phyloP scores from a whole-genome alignment of 2,329 filamentous ascomycete species.

The Cytospora piceicola region DNA sequence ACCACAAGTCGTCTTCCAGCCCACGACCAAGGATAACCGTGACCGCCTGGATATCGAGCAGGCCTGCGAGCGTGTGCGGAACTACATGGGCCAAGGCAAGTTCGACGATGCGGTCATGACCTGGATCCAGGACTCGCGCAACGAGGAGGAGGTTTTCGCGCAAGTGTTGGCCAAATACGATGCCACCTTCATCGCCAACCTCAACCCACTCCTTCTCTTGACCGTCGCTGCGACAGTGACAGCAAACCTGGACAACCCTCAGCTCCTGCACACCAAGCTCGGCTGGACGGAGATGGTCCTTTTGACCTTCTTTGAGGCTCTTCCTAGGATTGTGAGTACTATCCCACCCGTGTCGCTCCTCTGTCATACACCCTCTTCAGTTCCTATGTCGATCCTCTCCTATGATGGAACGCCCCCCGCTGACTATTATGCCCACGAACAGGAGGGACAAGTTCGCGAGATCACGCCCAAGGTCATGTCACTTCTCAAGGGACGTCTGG shows the following conservation, averaged over 20 bases:
- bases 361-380: neutral
- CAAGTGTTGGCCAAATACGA: conserved; percentile 56
- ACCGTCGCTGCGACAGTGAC: conserved; percentile 68
- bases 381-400: conserved; percentile 1
- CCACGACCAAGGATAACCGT: conserved; percentile 46
- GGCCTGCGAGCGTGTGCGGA: conserved; percentile 62
- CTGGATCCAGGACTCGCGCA: conserved; percentile 64
- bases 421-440: conserved; percentile 9
- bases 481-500: conserved; percentile 55
- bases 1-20: conserved; percentile 44
- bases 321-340: conserved; percentile 55
- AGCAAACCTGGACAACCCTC: conserved; percentile 57
- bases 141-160: conserved; percentile 65
- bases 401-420: neutral
- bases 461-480: conserved; percentile 62
- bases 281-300: conserved; percentile 65
- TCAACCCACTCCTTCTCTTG: conserved; percentile 65
- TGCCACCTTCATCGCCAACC: conserved; percentile 56
- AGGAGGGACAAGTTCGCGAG: conserved; percentile 59
- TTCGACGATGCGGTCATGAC: conserved; percentile 67
- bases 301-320: conserved; percentile 53
- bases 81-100: conserved; percentile 63
- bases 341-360: neutral
- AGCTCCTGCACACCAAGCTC: conserved; percentile 57
- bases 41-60: conserved; percentile 60